phyloP scores from a whole-genome alignment of 2,329 filamentous ascomycete species.

The Neurospora crassa region DNA sequence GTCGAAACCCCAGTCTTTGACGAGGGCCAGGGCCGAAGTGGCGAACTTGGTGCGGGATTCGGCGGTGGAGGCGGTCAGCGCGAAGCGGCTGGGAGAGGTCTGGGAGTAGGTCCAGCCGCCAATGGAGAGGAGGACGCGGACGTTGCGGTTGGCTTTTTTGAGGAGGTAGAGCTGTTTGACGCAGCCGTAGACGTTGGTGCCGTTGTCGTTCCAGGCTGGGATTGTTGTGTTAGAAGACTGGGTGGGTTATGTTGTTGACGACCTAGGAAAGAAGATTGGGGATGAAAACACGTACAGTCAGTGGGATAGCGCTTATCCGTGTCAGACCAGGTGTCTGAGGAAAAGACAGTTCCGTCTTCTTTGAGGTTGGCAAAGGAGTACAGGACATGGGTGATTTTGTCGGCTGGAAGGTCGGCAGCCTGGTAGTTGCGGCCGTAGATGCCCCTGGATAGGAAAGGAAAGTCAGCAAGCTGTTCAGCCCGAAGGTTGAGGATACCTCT shows the following conservation, averaged over 20 bases:
- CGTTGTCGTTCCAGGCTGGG: conserved; percentile 47
- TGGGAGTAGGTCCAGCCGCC: conserved; percentile 77
- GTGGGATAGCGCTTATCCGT: conserved; percentile 60
- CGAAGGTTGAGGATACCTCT: no score
- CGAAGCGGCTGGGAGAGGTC: conserved; percentile 46
- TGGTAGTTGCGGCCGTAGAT: conserved; percentile 57
- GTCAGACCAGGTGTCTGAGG: conserved; percentile 63
- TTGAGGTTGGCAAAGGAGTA: conserved; percentile 74
- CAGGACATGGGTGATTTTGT: conserved; percentile 66
- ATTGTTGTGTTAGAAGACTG: no score
- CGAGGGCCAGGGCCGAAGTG: conserved; percentile 52
- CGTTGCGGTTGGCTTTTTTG: conserved; percentile 66
- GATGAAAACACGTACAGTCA: conserved; percentile 50
- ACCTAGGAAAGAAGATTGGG: no score
- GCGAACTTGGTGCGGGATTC: conserved; percentile 59
- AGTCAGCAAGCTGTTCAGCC: neutral
- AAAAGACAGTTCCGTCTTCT: conserved; percentile 60
- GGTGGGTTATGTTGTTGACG: no score
- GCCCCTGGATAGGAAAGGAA: conserved; percentile 7
- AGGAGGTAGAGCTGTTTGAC: conserved; percentile 70
- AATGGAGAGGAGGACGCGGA: conserved; percentile 72
- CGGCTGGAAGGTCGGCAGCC: conserved; percentile 58
- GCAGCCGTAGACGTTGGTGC: conserved; percentile 71
- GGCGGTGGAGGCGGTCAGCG: conserved; percentile 53
- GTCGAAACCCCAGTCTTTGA: conserved; percentile 62